Conservation (phyloP, 75 land plant genomes). For the Selaginella moellendorffii region DNA sequence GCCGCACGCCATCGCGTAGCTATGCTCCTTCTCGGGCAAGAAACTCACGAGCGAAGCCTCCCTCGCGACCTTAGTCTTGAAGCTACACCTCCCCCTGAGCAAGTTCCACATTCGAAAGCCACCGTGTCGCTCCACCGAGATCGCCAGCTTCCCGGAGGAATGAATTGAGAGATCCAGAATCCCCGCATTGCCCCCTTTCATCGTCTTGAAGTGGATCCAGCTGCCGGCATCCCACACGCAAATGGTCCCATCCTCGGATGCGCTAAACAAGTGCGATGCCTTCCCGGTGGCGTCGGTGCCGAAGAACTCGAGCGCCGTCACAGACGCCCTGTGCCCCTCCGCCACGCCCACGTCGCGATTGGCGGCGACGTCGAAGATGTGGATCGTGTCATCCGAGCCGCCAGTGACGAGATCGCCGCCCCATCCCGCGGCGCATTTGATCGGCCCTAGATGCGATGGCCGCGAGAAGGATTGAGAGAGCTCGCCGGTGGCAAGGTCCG, state of each 20-base stretch:
- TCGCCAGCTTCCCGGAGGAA: conserved; percentile 50
- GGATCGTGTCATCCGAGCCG: conserved; percentile 67
- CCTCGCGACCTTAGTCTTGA: conserved; percentile 38
- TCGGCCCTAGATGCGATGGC: conserved; percentile 62
- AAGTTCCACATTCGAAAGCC: conserved; percentile 62
- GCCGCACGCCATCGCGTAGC: conserved; percentile 49
- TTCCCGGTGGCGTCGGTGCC: conserved; percentile 4
- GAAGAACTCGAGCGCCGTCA: conserved; percentile 54
- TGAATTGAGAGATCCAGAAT: conserved; percentile 59
- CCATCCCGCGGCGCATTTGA: conserved; percentile 56
- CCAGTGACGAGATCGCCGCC: conserved; percentile 65
- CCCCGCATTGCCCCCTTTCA: conserved; percentile 27
- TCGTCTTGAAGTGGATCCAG: conserved; percentile 52
- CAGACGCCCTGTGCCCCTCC: conserved; percentile 29
- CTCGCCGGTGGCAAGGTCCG: conserved; percentile 8
- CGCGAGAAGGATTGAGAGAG: conserved; percentile 38
- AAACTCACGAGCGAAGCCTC: conserved; percentile 56
- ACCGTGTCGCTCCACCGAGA: conserved; percentile 49
- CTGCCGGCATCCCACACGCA: conserved; percentile 65
- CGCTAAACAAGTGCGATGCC: conserved; percentile 42
- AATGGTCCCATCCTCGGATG: conserved; percentile 56
- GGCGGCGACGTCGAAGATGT: conserved; percentile 54
- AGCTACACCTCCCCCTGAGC: conserved; percentile 64
- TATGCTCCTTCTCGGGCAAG: conserved; percentile 30
- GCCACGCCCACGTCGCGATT: conserved; percentile 50